phyloP scores from a whole-genome alignment of 805 yeast species.

The Nakazawaea siamensis region DNA sequence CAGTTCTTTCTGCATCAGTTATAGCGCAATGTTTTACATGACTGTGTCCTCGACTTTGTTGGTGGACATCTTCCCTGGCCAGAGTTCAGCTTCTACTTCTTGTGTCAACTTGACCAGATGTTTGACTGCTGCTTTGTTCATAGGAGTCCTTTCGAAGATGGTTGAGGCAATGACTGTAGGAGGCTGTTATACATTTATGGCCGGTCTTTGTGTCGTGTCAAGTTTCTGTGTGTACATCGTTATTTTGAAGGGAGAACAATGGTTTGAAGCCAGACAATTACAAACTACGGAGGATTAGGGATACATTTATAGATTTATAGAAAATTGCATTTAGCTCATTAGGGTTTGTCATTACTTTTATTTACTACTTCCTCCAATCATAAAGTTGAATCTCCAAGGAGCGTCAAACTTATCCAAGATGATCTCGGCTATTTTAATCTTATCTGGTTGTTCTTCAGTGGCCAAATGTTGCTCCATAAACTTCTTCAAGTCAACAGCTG shows the following conservation, averaged over 20 bases:
- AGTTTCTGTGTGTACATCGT: slow-evolving; percentile 7
- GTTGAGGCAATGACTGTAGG: slow-evolving; percentile 50
- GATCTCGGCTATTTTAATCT: slow-evolving; percentile 49
- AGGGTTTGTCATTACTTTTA: too few relatives aligned
- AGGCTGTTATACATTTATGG: slow-evolving; percentile 71
- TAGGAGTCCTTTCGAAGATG: slow-evolving; percentile 64
- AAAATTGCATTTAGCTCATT: background rate
- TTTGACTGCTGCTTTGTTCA: slow-evolving; percentile 58
- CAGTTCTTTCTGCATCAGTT: slow-evolving; percentile 47
- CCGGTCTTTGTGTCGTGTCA: slow-evolving; percentile 30
- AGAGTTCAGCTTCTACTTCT: slow-evolving; percentile 68
- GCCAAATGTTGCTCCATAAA: slow-evolving; percentile 19
- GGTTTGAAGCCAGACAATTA: slow-evolving; percentile 8
- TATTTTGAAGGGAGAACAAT: slow-evolving; percentile 8
- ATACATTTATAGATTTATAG: background rate
- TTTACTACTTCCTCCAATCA: too few relatives aligned
- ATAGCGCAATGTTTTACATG: slow-evolving; percentile 49
- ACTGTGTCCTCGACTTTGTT: slow-evolving; percentile 56
- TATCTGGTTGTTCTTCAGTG: slow-evolving; percentile 20
- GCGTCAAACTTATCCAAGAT: slow-evolving; percentile 51
- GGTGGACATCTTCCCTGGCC: slow-evolving; percentile 68
- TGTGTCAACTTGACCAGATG: slow-evolving; percentile 69
- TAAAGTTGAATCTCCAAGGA: slow-evolving; percentile 48
- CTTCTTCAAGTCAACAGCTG: slow-evolving; percentile 14
- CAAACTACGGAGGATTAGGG: background rate